Base-by-base conservation (phyloP, 306 rosid genomes). In the Ormosia emarginata region DNA sequence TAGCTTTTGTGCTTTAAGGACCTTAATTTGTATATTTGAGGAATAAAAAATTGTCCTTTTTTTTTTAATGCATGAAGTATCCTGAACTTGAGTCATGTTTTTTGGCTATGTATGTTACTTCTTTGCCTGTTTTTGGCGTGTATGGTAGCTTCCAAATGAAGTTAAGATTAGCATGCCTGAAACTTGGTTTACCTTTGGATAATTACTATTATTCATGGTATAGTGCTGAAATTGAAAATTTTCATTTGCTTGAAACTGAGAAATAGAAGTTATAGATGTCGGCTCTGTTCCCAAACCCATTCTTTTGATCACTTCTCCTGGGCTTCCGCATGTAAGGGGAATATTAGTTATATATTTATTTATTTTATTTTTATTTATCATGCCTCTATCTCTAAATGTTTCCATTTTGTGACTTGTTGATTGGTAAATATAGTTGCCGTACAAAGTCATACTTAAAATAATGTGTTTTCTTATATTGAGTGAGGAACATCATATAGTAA, bases 401-500 rank as follows among this genome's bases (percentile, higher is more conserved):
- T 58, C 33, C 58, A 59, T 63, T 62, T n/a, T 64, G 18, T 18
- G n/a, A 63, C 36, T 85, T 67, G 67, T 74, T 50, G 10, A 62
- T 57, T 75, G 36, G 37, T 75, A 32, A 41, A 39, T 47, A 40
- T 58, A 30, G 53, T 63, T 43, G 13, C 55, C 29, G 73, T 59
- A 46, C 63, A 77, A 79, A 75, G 70, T 47, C 75, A 34, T 72
- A 68, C 57, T 32, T 53, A 71, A 37, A 84, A 46, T 73, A 78
- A 52, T 78, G 79, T 39, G 49, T 71, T 81, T 85, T 67, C 83
- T 84, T 88, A 69, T 78, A 36, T 80, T 50, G 67, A 78, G 83
- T 87, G 82, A 86, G 77, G 75, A 80, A 72, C 83, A 80, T 77
- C 85, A 83, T 86, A 9, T 77, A 83, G 82, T 85, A 9, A 79